A percentile compares a stretch with the other conserved stretches of the same genome.
Conservation (phyloP, 164 flowering plant genomes). For the Buxus sempervirens region DNA sequence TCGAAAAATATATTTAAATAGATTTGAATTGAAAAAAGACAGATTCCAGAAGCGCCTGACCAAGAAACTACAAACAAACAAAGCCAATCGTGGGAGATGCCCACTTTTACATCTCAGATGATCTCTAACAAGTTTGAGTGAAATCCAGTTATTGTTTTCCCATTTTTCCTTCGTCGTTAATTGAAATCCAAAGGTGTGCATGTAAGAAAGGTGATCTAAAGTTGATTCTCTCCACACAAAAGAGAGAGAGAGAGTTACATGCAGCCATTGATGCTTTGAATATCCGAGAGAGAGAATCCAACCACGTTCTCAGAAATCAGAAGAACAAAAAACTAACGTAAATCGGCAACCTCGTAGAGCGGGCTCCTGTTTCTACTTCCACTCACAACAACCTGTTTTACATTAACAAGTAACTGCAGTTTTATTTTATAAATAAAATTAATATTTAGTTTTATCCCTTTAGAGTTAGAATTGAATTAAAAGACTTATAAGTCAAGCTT, state of each 20-base stretch:
- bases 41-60: neutral
- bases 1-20: no score
- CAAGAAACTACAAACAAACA: neutral
- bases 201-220: neutral
- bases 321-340: neutral
- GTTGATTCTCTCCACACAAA: neutral
- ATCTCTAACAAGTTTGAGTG: neutral
- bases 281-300: neutral
- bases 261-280: conserved; percentile 38
- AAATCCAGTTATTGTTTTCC: neutral
- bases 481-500: no score
- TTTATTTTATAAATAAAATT: no score
- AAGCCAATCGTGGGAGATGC: neutral
- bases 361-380: no score
- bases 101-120: conserved; percentile 2
- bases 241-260: conserved; percentile 31
- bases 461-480: no score
- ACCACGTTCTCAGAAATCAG: neutral
- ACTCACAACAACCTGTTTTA: no score
- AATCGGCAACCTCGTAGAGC: no score
- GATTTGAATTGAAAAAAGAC: no score
- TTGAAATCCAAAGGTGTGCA: neutral
- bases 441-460: no score
- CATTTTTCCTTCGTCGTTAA: neutral
- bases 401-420: no score